phyloP scores from a whole-genome alignment of 345 rosid genomes.

The Salix brachista region DNA sequence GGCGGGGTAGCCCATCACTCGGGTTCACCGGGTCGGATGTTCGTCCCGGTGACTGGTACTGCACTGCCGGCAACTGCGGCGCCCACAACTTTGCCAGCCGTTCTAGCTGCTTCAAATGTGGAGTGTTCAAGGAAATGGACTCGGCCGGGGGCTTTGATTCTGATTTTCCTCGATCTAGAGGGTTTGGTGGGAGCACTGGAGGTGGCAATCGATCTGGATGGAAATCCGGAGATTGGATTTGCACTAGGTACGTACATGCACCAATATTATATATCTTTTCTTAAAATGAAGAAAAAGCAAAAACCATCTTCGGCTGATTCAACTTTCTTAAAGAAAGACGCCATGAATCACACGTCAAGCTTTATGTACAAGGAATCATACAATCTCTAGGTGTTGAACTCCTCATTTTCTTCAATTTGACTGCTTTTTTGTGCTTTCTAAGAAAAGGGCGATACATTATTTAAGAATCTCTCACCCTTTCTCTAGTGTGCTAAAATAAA shows the following conservation, averaged over 20 bases:
- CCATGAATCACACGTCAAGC: neutral
- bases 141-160: constrained; percentile 32
- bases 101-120: constrained; percentile 90
- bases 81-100: constrained; percentile 95
- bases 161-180: constrained; percentile 38
- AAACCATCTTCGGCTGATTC: neutral
- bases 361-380: neutral
- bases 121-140: constrained; percentile 64
- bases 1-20: constrained; percentile 52
- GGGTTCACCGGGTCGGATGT: constrained; percentile 88
- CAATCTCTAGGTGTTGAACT: neutral
- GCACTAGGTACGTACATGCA: constrained; percentile 46
- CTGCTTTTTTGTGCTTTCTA: neutral
- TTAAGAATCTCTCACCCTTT: neutral
- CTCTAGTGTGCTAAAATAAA: neutral
- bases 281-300: neutral
- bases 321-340: neutral
- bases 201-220: constrained; percentile 58
- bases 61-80: constrained; percentile 77
- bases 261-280: too few relatives aligned
- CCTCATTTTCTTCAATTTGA: neutral
- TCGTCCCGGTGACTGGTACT: constrained; percentile 96
- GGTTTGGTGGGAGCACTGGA: constrained; percentile 29
- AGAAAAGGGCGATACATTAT: neutral
- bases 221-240: constrained; percentile 94